A percentile compares a stretch with the other conserved stretches of the same genome.
Conservation (phyloP, 2,329 filamentous ascomycete genomes). For the Hawksworthiomyces lignivorus region DNA sequence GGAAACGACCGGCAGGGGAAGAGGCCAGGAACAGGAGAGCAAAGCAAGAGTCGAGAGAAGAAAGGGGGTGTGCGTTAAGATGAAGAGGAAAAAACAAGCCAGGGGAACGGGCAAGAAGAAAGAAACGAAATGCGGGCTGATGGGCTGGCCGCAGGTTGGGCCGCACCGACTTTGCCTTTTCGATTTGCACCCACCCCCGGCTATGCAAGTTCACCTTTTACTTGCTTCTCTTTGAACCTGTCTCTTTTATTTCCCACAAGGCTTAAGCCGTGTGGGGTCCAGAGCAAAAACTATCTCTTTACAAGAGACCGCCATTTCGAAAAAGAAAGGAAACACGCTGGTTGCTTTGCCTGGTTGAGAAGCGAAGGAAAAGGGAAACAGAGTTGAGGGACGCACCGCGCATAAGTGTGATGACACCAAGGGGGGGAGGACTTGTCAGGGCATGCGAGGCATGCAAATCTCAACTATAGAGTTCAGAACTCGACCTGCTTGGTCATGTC, state of each 20-base stretch:
- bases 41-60: background rate
- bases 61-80: too few species aligned
- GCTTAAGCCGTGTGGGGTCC: conserved; percentile 1
- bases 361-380: too few species aligned
- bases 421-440: too few species aligned
- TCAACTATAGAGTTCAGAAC: too few species aligned
- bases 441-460: too few species aligned
- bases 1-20: too few species aligned
- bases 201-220: background rate
- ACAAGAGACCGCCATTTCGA: conserved; percentile 1
- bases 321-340: background rate
- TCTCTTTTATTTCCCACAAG: background rate
- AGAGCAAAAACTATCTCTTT: background rate
- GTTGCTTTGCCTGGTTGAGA: too few species aligned
- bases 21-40: too few species aligned
- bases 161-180: conserved; percentile 12
- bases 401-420: too few species aligned
- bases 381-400: too few species aligned
- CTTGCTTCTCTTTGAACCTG: background rate
- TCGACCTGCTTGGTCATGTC: too few species aligned
- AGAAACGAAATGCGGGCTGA: background rate
- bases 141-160: conserved; percentile 13
- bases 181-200: too few species aligned
- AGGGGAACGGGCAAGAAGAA: background rate
- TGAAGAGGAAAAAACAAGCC: background rate